Base-by-base conservation (phyloP, 2,329 filamentous ascomycete genomes). In the Neofusicoccum cordaticola region DNA sequence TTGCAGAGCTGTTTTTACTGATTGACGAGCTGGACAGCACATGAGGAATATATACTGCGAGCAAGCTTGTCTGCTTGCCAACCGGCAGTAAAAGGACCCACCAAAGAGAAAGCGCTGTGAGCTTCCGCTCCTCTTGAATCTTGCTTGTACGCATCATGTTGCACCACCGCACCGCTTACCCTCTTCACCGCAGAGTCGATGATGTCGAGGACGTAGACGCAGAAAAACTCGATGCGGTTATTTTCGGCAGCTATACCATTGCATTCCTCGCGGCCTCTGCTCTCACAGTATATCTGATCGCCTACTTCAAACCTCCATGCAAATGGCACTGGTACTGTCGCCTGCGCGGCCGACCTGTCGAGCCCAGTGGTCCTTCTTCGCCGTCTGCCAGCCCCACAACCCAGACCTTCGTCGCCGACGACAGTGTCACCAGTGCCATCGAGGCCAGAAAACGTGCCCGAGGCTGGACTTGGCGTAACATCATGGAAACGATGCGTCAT, bases 201-300 rank as follows among this genome's bases (percentile, higher is more conserved):
- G 15, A 13, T 31, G 27, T 31, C 4, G 53, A 22, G 2, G 17
- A 13, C n/a, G 27, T 6, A 11, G 9, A 17, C 4, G 15, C n/a
- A 8, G 3, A 19, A 15, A 6, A 19, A 1, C 4, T 31, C 13
- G 11, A 4, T 4, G 7, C 9, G 2, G 6, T 45, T 41, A 17
- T 19, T 22, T 31, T 60, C 17, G 31, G 9, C 56, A 60, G 15
- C 42, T 60, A 48, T 31, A 17, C 31, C 42, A 37, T 60, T 9
- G 56, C 56, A 19, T 60, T 60, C n/a, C 31, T 60, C 17, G 31
- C 17, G 9, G 56, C 56, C 56, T n/a, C 42, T n/a, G 56, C 31
- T 9, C n/a, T 60, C n/a, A 27, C 17, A 11, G 37, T 45, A 12
- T 60, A 60, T 17, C 44, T 60, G 22, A 6, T 60, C 42, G 56